These are phyloP conservation scores for Lolium rigidum DNA, from an alignment of 176 grass and related monocot species.

Conservation along the genomic window DNA sequence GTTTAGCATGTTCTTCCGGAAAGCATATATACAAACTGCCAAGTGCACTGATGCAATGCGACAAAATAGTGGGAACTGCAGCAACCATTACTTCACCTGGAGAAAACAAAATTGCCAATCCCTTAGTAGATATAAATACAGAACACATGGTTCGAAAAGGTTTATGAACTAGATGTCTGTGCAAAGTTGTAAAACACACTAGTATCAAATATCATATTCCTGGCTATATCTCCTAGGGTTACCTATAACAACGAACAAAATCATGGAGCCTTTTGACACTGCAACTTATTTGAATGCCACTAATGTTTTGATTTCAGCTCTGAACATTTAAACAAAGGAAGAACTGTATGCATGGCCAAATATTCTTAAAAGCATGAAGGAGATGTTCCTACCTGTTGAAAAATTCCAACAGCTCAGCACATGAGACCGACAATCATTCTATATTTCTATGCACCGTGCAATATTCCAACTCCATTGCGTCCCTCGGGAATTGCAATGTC, in stretches of 20 bases:
- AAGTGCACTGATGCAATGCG: background rate
- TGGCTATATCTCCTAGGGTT: background rate
- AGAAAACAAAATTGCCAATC: background rate
- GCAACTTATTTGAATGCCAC: background rate
- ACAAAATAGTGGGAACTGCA: background rate
- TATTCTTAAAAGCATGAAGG: background rate
- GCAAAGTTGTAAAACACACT: background rate
- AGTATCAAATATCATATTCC: background rate
- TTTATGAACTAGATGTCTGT: background rate
- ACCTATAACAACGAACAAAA: background rate
- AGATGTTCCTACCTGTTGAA: background rate
- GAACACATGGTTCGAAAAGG: background rate
- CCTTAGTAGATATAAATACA: background rate
- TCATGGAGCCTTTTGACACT: background rate
- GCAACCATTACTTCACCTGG: background rate
- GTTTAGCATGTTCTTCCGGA: background rate
- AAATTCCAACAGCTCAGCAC: background rate
- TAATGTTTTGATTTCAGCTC: background rate
- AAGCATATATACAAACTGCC: background rate
- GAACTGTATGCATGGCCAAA: background rate
- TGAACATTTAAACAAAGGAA: background rate
- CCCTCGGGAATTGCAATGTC: background rate
- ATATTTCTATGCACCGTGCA: background rate
- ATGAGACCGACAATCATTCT: background rate
- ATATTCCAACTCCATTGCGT: background rate